Percentiles rank a stretch among this genome's conserved stretches.
phyloP scores from a whole-genome alignment of 805 yeast genomes.

The Suhomyces sp. region DNA sequence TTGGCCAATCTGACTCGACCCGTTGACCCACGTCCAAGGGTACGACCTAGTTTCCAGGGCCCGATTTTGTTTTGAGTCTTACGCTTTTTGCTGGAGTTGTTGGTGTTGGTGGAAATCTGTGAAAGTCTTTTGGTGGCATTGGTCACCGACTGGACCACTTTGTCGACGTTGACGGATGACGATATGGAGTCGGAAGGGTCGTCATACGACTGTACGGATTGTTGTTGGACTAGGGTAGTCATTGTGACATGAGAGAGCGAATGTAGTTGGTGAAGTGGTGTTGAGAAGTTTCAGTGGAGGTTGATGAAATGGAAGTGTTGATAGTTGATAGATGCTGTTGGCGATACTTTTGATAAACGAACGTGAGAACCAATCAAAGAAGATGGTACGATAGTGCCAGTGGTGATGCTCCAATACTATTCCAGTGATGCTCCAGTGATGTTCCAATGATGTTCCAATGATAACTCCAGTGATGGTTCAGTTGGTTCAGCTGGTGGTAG shows the following conservation, averaged over 20 bases:
- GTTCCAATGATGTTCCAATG: too few relatives aligned
- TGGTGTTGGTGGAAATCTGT: conserved; percentile 46
- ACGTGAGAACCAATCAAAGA: too few relatives aligned
- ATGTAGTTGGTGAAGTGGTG: conserved; percentile 9
- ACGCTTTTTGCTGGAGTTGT: conserved; percentile 42
- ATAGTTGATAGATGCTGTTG: too few relatives aligned
- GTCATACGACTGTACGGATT: conserved; percentile 19
- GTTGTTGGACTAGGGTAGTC: conserved; percentile 26
- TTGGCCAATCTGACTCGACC: conserved; percentile 93
- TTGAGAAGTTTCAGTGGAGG: too few relatives aligned
- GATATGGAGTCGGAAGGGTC: conserved; percentile 15
- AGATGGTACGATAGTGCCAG: too few relatives aligned
- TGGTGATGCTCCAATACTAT: too few relatives aligned
- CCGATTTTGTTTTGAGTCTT: conserved; percentile 66
- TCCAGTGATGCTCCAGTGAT: too few relatives aligned
- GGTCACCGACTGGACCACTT: conserved; percentile 46
- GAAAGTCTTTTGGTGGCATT: conserved; percentile 50
- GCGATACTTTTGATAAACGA: too few relatives aligned
- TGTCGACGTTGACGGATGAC: conserved; percentile 27
- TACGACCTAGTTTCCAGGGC: conserved; percentile 95
- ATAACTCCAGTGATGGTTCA: too few relatives aligned
- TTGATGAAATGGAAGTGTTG: too few relatives aligned
- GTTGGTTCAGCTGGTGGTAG: too few relatives aligned
- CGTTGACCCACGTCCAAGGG: conserved; percentile 94
- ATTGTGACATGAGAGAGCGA: conserved; percentile 11